Evolutionary conservation across 139 green algal genomes (phyloP).

Genomic region (Micractinium conductrix): DNA sequence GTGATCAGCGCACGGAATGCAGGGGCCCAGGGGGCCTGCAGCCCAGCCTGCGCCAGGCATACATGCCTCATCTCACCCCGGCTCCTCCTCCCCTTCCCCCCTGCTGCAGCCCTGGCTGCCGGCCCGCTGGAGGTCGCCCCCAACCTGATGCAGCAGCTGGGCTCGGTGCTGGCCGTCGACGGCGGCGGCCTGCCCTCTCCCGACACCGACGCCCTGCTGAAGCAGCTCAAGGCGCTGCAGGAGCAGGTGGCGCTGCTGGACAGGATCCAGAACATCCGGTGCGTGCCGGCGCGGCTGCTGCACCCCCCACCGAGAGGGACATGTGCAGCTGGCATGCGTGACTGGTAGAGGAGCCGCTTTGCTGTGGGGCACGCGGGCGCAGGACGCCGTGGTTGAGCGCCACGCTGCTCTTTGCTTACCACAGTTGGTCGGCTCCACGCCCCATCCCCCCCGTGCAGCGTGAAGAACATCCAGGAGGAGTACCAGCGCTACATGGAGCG

Average conservation of each 20-base stretch:
- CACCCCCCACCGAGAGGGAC: no score
- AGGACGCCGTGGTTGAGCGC: no score
- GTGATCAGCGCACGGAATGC: no score
- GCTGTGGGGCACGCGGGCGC: no score
- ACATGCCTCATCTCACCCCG: no score
- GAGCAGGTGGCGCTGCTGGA: slow-evolving; percentile 84
- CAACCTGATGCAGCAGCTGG: slow-evolving; percentile 54
- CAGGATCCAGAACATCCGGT: slow-evolving; percentile 71
- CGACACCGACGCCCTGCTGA: slow-evolving; percentile 48
- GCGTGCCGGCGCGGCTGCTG: no score
- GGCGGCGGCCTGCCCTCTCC: slow-evolving; percentile 11
- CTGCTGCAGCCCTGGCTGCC: slow-evolving; percentile 38
- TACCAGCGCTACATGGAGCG: slow-evolving; percentile 90
- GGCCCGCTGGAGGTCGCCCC: slow-evolving; percentile 56
- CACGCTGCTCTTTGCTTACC: no score
- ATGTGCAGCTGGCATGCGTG: no score
- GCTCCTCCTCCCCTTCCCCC: not conserved
- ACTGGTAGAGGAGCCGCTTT: no score
- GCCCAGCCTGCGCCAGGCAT: no score
- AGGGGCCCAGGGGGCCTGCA: no score
- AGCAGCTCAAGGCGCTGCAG: slow-evolving; percentile 55
- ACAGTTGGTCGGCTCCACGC: no score
- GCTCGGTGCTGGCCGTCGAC: slow-evolving; percentile 43
- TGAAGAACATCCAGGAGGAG: slow-evolving; percentile 84
- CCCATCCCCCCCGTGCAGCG: slow-evolving; percentile 13